Percentiles rank a stretch among this genome's conserved stretches.
Evolutionary conservation across 352 stramenopile genomes (phyloP).

Genomic region (Elongisporangium anandrum): DNA sequence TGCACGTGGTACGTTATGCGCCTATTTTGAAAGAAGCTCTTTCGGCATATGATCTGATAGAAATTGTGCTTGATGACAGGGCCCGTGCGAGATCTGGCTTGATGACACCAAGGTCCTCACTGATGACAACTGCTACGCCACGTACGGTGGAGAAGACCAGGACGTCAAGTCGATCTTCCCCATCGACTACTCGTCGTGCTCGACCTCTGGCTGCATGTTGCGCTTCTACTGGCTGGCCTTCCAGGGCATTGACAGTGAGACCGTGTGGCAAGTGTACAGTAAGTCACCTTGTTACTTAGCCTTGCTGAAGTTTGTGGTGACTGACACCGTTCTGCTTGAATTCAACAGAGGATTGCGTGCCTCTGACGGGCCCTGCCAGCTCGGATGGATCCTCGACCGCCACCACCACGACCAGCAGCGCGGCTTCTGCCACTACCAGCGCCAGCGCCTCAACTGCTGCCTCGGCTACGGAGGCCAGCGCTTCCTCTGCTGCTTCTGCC

Average conservation of each 20-base stretch:
- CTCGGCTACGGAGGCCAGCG: not conserved
- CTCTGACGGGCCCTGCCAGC: not conserved
- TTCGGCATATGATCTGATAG: not conserved
- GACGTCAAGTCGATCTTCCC: conserved; percentile 22
- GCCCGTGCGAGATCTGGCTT: conserved; percentile 21
- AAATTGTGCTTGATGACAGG: conserved; percentile 5
- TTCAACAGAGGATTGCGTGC: conserved; percentile 1
- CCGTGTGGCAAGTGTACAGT: conserved; percentile 9
- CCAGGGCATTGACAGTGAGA: not conserved
- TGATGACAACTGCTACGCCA: conserved; percentile 17
- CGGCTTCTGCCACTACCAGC: not conserved
- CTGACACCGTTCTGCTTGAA: not conserved
- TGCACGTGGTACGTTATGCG: conserved; percentile 5
- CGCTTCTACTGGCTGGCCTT: conserved; percentile 11
- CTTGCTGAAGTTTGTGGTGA: too few species aligned
- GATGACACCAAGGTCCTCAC: conserved; percentile 21
- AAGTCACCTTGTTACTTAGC: too few species aligned
- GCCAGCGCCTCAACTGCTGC: not conserved
- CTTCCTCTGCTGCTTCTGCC: not conserved
- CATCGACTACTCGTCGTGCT: conserved; percentile 21
- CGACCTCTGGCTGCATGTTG: conserved; percentile 15
- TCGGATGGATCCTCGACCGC: not conserved
- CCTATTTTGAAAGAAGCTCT: too few species aligned
- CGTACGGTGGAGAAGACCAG: conserved; percentile 10
- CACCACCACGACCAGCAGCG: not conserved